Conservation (phyloP, 768 basidiomycete species). For the Tremella fuciformis region DNA sequence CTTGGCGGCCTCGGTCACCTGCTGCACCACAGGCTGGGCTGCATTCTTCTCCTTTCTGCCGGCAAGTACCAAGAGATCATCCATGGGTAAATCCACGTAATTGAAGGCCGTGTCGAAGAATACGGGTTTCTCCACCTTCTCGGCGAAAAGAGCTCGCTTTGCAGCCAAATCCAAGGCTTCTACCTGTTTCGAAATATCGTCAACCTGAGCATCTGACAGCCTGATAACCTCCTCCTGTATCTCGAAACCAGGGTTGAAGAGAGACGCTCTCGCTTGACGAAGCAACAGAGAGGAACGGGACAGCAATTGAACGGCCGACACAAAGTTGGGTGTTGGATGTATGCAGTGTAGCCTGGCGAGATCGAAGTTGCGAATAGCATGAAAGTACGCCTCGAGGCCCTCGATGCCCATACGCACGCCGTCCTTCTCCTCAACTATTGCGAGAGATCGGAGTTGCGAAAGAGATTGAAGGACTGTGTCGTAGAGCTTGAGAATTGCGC, state of each 20-base stretch:
- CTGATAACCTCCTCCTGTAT: conserved; percentile 33
- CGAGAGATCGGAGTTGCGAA: conserved; percentile 75
- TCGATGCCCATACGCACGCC: conserved; percentile 77
- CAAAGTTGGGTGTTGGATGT: conserved; percentile 44
- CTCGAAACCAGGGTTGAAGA: conserved; percentile 17
- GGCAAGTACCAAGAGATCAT: conserved; percentile 65
- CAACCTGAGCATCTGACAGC: conserved; percentile 16
- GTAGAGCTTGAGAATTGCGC: conserved; percentile 77
- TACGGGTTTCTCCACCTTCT: conserved; percentile 71
- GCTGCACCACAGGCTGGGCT: conserved; percentile 9
- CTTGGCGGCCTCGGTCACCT: conserved; percentile 16
- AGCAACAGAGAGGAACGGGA: conserved; percentile 19
- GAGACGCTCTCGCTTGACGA: conserved; percentile 26
- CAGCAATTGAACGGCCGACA: conserved; percentile 43
- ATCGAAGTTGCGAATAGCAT: conserved; percentile 71
- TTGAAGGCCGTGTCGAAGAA: conserved; percentile 95
- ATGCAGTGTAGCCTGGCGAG: conserved; percentile 68
- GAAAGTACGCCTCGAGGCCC: conserved; percentile 68
- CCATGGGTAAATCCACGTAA: conserved; percentile 83
- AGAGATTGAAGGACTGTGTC: conserved; percentile 83
- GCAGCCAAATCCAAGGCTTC: conserved; percentile 32
- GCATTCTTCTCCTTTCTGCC: conserved; percentile 57
- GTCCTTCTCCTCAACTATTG: conserved; percentile 81
- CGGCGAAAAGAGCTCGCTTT: conserved; percentile 46
- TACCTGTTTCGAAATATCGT: conserved; percentile 18